Evolutionary conservation across 768 basidiomycete species (phyloP), one percentile per base, ranked within the genome.

Genomic region (Leccinum variicolor): DNA sequence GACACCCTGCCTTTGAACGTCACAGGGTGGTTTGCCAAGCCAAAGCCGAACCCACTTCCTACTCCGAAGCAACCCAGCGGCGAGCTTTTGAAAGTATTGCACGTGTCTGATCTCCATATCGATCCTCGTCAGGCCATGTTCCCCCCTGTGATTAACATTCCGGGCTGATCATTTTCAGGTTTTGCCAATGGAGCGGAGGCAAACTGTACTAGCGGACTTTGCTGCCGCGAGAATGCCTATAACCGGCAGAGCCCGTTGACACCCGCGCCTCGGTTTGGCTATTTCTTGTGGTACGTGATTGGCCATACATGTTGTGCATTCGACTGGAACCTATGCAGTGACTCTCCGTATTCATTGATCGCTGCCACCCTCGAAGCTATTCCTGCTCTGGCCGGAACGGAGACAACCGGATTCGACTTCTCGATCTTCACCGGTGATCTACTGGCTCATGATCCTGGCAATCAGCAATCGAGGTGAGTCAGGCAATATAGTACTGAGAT

Each of bases 101-200:
- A 91, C 66, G 55, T 92, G n/a, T 89, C 87, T 1, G 89, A 91
- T 65, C 76, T 89, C 56, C 90, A 90, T 68, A 72, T 92, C 52
- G 89, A 91, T 69, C 85, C 89, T 39, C 80, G 88, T 86, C 62
- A 50, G 79, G 64, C 19, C 25, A 21, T 23, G 13, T 19, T 26
- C 9, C 19, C 33, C 29, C 34, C 26, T 53, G 36, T 46, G 25
- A 21, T 49, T 50, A 28, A 19, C 46, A 28, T 45, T 14, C 59
- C 11, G 11, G n/a, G 6, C 49, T 55, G 11, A 60, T 55, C 50
- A 3, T 19, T 47, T 19, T 50, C 59, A 89, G 87, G 89, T 23
- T 90, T 82, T 64, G 77, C 84, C 25, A 89, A 81, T 23, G 84
- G 85, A 21, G 74, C 87, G 2, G 89, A 90, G 72, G 87, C 84